Evolutionary conservation across 2,329 filamentous ascomycete species (phyloP), one percentile per base, ranked within the genome.

Genomic region (Aspergillus aculeatus): DNA sequence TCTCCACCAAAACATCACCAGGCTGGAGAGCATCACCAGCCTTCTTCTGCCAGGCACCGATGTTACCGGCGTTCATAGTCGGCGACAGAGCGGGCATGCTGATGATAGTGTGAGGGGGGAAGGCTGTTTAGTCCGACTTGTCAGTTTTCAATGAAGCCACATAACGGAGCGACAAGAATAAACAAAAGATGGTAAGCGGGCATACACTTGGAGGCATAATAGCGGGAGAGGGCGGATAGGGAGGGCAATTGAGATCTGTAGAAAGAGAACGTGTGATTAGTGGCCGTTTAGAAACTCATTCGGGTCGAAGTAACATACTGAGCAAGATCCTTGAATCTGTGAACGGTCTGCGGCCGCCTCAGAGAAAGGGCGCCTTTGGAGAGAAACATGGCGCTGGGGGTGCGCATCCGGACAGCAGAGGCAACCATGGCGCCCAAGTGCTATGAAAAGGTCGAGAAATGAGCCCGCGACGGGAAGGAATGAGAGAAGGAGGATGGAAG

Each of bases 11-110:
- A 50, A 99, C 95, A 77, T 99, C 95, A 76, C 95, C 95, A 55
- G 96, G 93, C 60, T 86, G 82, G 77, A 99, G 88, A 64, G 83
- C 74, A 78, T 99, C 95, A 75, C 95, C 95, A 68, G 88, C 84
- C 83, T 97, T 96, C 86, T 98, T 99, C 83, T 98, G 92, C 95
- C 95, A 99, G 66, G 88, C 83, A 71, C 95, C 96, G 78, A 99
- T 96, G 83, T 96, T 96, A 77, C 95, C 95, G 64, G 91, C 84
- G 65, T 91, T 93, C 95, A 99, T 99, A 70, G 95, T 99, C 57
- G 95, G 95, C 64, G 95, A 99, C 72, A 99, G 85, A 60, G 95
- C 95, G 67, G 95, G 95, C 95, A 99, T 99, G 84, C 87, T 95
- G 82, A 99, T 89, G 78, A 99, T 83, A 69, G 90, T 94, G 82